Evolutionary conservation across 371 early-diverging fungal genomes (phyloP).

Genomic region (Syncephalastrum racemosum): DNA sequence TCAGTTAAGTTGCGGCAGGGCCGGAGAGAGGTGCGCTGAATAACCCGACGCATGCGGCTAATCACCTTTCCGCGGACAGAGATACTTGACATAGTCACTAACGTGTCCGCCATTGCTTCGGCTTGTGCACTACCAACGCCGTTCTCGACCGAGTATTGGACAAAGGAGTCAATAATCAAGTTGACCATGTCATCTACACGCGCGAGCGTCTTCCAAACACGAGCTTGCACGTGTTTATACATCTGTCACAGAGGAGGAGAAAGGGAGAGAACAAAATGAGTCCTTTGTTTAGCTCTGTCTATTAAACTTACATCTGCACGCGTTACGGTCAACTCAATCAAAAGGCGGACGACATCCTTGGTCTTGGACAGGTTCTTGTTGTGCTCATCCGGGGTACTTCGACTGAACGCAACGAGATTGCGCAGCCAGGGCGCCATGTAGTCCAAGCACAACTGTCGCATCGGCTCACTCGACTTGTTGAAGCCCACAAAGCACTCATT

Average conservation of each 20-base stretch:
- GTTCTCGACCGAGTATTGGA: conserved; percentile 76
- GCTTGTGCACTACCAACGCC: conserved; percentile 79
- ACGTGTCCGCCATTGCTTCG: conserved; percentile 83
- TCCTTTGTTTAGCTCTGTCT: conserved; percentile 3
- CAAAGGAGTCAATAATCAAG: conserved; percentile 76
- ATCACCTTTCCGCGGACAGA: conserved; percentile 84
- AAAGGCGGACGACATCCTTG: conserved; percentile 68
- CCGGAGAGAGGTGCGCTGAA: conserved; percentile 70
- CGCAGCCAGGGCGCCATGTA: conserved; percentile 91
- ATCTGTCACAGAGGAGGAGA: conserved; percentile 4
- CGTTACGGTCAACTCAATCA: conserved; percentile 82
- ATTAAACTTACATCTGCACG: conserved; percentile 59
- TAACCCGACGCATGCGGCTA: conserved; percentile 71
- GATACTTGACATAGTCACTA: conserved; percentile 78
- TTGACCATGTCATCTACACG: conserved; percentile 77
- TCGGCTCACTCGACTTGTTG: conserved; percentile 64
- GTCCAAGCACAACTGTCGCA: conserved; percentile 81
- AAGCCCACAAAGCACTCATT: conserved; percentile 86
- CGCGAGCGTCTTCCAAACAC: conserved; percentile 82
- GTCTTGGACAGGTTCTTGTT: conserved; percentile 59
- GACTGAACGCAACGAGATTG: conserved; percentile 68
- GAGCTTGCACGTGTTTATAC: conserved; percentile 79
- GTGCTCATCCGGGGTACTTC: conserved; percentile 48
- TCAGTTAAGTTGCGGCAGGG: conserved; percentile 72
- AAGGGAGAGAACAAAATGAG: conserved; percentile 7